These are phyloP conservation scores for Heliocybe sulcata DNA, from an alignment of 1,284 basidiomycete species.

Conservation along the genomic window DNA sequence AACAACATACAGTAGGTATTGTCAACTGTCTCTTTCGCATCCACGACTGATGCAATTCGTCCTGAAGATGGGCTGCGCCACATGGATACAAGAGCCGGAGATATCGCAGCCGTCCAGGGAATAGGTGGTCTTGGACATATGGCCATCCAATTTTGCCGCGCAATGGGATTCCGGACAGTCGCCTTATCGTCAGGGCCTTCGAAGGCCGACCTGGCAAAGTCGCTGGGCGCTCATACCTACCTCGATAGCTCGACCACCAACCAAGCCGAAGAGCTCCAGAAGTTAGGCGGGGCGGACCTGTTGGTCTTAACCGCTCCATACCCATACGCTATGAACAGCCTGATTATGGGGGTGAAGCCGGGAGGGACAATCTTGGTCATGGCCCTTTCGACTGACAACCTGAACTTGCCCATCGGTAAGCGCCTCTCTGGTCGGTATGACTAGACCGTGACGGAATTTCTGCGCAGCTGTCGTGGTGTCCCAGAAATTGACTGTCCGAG, in stretches of 20 bases:
- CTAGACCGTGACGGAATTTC: background rate
- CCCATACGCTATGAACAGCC: conserved; percentile 10
- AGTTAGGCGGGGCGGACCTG: conserved; percentile 20
- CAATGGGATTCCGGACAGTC: conserved; percentile 22
- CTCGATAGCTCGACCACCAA: conserved; percentile 18
- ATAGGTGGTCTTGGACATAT: conserved; percentile 26
- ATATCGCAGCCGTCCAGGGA: conserved; percentile 29
- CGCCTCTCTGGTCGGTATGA: conserved; percentile 1
- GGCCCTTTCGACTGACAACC: background rate
- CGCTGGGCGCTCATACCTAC: conserved; percentile 21
- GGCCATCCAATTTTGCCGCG: conserved; percentile 21
- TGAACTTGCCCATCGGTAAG: conserved; percentile 10
- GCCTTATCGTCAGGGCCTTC: conserved; percentile 12
- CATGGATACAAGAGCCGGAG: conserved; percentile 19
- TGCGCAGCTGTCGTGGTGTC: conserved; percentile 13
- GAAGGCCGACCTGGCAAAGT: conserved; percentile 8
- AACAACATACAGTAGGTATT: conserved; percentile 17
- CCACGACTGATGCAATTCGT: background rate
- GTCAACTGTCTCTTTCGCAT: background rate
- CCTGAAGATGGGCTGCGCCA: conserved; percentile 23
- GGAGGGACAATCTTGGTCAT: conserved; percentile 14
- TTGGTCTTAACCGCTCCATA: conserved; percentile 20
- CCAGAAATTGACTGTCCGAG: conserved; percentile 15
- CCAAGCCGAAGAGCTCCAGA: conserved; percentile 15
- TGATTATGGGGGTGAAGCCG: conserved; percentile 16